Evolutionary conservation across 2,329 filamentous ascomycete species (phyloP).

Genomic region (Xylariaceae sp.): DNA sequence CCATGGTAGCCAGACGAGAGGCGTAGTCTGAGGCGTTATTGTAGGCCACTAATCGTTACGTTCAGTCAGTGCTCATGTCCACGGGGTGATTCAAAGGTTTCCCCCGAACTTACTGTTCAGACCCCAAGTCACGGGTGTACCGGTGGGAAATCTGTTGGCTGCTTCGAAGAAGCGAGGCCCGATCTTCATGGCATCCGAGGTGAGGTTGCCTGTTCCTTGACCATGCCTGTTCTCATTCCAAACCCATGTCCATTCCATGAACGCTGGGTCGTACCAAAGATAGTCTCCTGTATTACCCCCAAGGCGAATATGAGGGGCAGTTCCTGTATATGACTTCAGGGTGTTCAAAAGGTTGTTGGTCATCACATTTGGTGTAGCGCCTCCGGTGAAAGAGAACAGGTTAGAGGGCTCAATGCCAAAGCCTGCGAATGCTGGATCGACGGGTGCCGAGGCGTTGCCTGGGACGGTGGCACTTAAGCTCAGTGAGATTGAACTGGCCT

Average conservation of each 20-base stretch:
- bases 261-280: constrained; percentile 37
- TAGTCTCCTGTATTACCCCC: constrained; percentile 49
- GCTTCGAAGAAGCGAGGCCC: constrained; percentile 43
- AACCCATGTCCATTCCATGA: constrained; percentile 31
- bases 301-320: constrained; percentile 42
- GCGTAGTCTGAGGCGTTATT: constrained; percentile 34
- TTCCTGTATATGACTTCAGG: constrained; percentile 43
- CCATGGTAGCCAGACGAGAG: constrained; percentile 37
- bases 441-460: constrained; percentile 8
- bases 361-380: constrained; percentile 35
- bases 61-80: neutral
- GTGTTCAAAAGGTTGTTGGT: constrained; percentile 44
- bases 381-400: constrained; percentile 46
- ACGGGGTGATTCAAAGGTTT: neutral
- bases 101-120: constrained; percentile 29
- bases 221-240: constrained; percentile 36
- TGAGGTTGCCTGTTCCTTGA: constrained; percentile 33
- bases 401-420: constrained; percentile 50
- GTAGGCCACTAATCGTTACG: constrained; percentile 36
- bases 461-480: constrained; percentile 7
- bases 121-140: constrained; percentile 45
- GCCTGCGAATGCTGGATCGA: constrained; percentile 42
- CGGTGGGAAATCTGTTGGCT: constrained; percentile 43
- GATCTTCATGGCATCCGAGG: constrained; percentile 40
- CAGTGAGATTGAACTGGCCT: neutral